Evolutionary conservation across 805 yeast species (phyloP), one percentile per base, ranked within the genome.

Genomic region (Metschnikowia vanudenii): DNA sequence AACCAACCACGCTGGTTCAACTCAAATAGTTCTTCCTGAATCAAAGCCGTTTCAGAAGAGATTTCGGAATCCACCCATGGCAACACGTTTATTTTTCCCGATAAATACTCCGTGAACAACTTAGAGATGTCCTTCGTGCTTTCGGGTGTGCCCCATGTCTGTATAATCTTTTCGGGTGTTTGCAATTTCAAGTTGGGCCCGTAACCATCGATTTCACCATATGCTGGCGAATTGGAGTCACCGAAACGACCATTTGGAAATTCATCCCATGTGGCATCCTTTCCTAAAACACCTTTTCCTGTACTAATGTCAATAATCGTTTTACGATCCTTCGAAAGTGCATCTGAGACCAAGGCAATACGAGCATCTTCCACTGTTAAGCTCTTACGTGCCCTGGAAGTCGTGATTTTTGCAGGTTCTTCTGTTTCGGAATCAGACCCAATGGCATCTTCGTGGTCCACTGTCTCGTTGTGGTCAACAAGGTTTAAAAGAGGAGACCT

Each of bases 191-290:
- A 77, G 2, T 86, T 80, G 0, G 97, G 96, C 2, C 98, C 98
- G 64, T 92, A 94, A 26, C 98, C 98, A 64, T 91, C 97, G 57
- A 92, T 88, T 68, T 92, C 97, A 73, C 98, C 99, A 66, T 87
- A 92, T 1, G 98, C 98, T 16, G 97, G 97, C 29, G 96, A 88
- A 58, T 94, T 76, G 0, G 96, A 87, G 68, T 90, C 96, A 69
- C 97, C 96, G 65, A 88, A 89, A 69, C 98, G 78, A 62, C 97
- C 96, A 66, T 91, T 89, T 22, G 97, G 94, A 66, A 88, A 91
- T 60, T 91, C 98, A 71, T 91, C 98, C 98, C 98, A 91, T 1
- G 91, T 87, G 3, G 96, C 96, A 63, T 88, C 94, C 58, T 88
- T 81, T 30, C 96, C 96, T 22, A 88, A 61, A 2, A 84, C 79